These are phyloP conservation scores for Ailanthus altissimus DNA, from an alignment of 345 rosid genomes.

Conservation along the genomic window DNA sequence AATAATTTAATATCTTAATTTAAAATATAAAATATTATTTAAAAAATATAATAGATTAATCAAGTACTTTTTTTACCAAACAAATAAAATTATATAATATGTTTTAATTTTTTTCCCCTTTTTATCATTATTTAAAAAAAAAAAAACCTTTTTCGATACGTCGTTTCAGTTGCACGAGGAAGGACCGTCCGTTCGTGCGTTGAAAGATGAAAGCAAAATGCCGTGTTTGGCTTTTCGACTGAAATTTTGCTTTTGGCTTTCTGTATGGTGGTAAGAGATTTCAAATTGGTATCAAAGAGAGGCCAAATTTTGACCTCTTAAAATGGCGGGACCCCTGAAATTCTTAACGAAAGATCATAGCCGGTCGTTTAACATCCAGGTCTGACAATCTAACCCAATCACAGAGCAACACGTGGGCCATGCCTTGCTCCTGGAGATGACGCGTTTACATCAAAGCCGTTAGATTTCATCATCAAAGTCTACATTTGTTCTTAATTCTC, in stretches of 20 bases:
- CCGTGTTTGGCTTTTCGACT: conserved; percentile 1
- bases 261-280: background rate
- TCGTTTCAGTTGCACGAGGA: background rate
- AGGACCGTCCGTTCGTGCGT: background rate
- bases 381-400: background rate
- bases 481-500: background rate
- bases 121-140: too few species aligned
- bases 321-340: background rate
- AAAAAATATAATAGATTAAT: too few species aligned
- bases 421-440: background rate
- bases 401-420: background rate
- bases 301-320: background rate
- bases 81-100: too few species aligned
- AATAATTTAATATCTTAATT: too few species aligned
- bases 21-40: too few species aligned
- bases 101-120: too few species aligned
- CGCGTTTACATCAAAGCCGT: background rate
- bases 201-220: background rate
- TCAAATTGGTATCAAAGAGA: background rate
- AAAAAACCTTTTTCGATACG: background rate
- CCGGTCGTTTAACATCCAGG: background rate
- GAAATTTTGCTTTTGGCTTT: background rate
- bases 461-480: background rate
- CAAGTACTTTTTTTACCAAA: too few species aligned
- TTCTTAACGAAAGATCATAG: background rate